Evolutionary conservation across 2,329 filamentous ascomycete genomes (phyloP).

Genomic region (Colletotrichum viniferum): DNA sequence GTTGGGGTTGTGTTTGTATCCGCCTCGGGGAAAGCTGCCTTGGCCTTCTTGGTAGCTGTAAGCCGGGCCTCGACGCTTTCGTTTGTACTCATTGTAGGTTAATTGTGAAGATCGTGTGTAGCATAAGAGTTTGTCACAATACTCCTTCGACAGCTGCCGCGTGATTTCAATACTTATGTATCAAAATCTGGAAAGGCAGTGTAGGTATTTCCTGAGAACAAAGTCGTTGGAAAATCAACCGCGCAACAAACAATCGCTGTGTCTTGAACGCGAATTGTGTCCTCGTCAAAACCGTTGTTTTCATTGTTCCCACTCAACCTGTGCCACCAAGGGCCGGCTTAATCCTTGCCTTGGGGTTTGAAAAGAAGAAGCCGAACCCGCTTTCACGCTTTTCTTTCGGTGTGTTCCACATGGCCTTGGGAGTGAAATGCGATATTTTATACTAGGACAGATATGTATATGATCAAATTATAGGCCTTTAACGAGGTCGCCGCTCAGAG

Average conservation of each 20-base stretch:
- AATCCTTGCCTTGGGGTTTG: too few relatives aligned
- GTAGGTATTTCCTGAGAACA: too few relatives aligned
- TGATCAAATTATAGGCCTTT: accelerated
- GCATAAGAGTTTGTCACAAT: neutral
- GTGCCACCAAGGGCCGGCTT: too few relatives aligned
- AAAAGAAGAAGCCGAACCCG: too few relatives aligned
- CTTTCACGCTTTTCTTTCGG: too few relatives aligned
- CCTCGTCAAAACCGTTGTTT: too few relatives aligned
- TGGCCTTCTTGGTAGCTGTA: neutral
- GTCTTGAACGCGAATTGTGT: too few relatives aligned
- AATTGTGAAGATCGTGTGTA: neutral
- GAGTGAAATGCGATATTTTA: neutral
- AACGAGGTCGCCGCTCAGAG: neutral
- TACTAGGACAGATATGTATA: neutral
- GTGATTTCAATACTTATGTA: neutral
- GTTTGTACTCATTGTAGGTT: neutral
- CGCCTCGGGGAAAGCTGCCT: neutral
- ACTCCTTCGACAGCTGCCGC: neutral
- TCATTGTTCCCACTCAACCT: too few relatives aligned
- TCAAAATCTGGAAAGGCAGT: neutral
- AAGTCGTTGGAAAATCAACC: too few relatives aligned
- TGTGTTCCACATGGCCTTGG: too few relatives aligned
- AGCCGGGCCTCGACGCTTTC: neutral
- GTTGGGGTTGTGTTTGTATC: neutral
- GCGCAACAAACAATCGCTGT: too few relatives aligned